Evolutionary conservation across 495 filamentous ascomycete species (phyloP).

Genomic region (Mycothermus thermophilus): DNA sequence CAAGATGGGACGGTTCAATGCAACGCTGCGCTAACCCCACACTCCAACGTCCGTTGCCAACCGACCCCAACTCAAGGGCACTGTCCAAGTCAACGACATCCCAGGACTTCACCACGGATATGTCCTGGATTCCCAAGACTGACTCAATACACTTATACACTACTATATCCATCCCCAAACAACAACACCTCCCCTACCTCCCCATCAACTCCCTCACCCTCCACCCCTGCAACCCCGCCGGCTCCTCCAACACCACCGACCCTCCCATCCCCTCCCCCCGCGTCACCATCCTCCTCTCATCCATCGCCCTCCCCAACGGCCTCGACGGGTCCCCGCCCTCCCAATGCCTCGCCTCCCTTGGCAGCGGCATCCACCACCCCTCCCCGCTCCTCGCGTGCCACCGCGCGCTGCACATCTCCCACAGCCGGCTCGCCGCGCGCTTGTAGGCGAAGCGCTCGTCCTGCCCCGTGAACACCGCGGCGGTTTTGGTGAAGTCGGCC

Average conservation of each 20-base stretch:
- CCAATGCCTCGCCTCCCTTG: constrained; percentile 43
- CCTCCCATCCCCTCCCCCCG: constrained; percentile 27
- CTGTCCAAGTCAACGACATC: too few relatives aligned
- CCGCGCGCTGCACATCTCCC: constrained; percentile 51
- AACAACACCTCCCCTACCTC: neutral
- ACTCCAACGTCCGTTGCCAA: too few relatives aligned
- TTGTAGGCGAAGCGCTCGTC: constrained; percentile 63
- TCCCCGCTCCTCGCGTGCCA: constrained; percentile 47
- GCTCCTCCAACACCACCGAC: constrained; percentile 28
- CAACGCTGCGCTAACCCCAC: too few relatives aligned
- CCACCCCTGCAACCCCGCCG: constrained; percentile 21
- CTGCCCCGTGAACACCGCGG: constrained; percentile 48
- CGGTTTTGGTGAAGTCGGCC: constrained; percentile 41
- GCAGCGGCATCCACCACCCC: constrained; percentile 51
- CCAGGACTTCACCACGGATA: too few relatives aligned
- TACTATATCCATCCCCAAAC: neutral
- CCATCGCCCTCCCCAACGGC: constrained; percentile 1
- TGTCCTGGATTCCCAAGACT: too few relatives aligned
- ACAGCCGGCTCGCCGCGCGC: constrained; percentile 49
- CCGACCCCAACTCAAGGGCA: too few relatives aligned
- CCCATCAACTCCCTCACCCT: neutral
- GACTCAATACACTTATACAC: too few relatives aligned
- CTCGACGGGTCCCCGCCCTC: constrained; percentile 25
- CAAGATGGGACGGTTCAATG: too few relatives aligned
- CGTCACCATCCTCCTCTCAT: constrained; percentile 15